These are phyloP conservation scores for Tulasnella sp. DNA, from an alignment of 768 basidiomycete genomes.

Conservation along the genomic window DNA sequence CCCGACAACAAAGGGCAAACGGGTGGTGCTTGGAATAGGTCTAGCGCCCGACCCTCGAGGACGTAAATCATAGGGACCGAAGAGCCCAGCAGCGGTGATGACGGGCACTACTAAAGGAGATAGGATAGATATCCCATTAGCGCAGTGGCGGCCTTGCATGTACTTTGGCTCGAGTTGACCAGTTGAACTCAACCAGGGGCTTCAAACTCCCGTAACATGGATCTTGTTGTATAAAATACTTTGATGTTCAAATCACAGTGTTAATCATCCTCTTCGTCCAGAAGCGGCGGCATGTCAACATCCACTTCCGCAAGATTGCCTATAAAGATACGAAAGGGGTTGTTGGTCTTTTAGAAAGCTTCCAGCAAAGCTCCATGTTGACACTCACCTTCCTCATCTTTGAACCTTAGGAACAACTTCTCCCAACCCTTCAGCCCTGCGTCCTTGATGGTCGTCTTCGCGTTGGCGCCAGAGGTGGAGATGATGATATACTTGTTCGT, in stretches of 20 bases:
- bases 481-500: conserved; percentile 3
- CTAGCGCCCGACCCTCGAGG: too few relatives aligned
- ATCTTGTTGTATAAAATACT: neutral
- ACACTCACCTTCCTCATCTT: conserved; percentile 3
- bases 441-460: conserved; percentile 8
- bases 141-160: too few relatives aligned
- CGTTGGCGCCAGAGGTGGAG: neutral
- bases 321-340: conserved; percentile 3
- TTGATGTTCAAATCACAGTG: neutral
- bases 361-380: neutral
- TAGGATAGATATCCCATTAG: too few relatives aligned
- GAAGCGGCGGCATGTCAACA: conserved; percentile 7
- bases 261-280: neutral
- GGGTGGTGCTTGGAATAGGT: too few relatives aligned
- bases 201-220: too few relatives aligned
- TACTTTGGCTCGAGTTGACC: too few relatives aligned
- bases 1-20: too few relatives aligned
- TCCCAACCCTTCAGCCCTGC: conserved; percentile 10
- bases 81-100: too few relatives aligned
- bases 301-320: neutral
- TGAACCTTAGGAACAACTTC: conserved; percentile 5
- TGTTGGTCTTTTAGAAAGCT: too few relatives aligned
- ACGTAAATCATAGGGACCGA: too few relatives aligned
- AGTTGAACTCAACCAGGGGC: too few relatives aligned
- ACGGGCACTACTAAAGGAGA: too few relatives aligned